Evolutionary conservation across 495 filamentous ascomycete species (phyloP), one percentile per base, ranked within the genome.

Genomic region (Astrothelium subdiscretum): DNA sequence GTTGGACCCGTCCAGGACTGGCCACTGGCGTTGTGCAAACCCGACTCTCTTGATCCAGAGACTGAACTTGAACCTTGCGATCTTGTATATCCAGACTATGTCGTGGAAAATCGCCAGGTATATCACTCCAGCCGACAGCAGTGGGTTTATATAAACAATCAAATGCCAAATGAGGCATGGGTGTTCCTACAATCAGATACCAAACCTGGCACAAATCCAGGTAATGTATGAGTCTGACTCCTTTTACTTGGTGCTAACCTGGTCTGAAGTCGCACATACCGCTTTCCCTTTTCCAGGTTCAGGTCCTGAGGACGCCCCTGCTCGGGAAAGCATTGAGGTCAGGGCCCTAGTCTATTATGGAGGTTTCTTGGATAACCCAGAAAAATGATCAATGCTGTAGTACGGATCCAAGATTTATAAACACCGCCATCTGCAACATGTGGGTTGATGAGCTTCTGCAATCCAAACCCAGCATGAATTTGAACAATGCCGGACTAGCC

Each of bases 301-400:
- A 11, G 22, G 22, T 11, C 20, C 26, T 26, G 27, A 48, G 12
- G 31, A 61, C 27, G 59, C 20, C 29, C 38, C 10, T 48, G 35
- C 59, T 18, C 32, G 59, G 15, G 59, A 61, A 61, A 61, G 59
- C 20, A 61, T 61, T 20, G 59, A 61, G 22, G 59, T 61, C n/a
- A 40, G 59, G n/a, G 38, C 59, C 3, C 35, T 61, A 22, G 59
- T 48, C 0, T 61, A 61, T 15, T 61, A 61, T 29, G 32, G 59
- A 31, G 59, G 58, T 18, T 60, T 60, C 42, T 27, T 13, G 1
- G 58, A 38, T n/a, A 40, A 40, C n/a, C 26, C 15, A 38, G 35
- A 38, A 60, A 32, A 40, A 22, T 60, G 22, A 60, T 2, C 20
- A 1, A 15, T 60, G 31, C 10, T 12, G 32, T 38, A 8, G 8